Conservation (phyloP, 768 basidiomycete genomes). For the Mrakia blollopis region DNA sequence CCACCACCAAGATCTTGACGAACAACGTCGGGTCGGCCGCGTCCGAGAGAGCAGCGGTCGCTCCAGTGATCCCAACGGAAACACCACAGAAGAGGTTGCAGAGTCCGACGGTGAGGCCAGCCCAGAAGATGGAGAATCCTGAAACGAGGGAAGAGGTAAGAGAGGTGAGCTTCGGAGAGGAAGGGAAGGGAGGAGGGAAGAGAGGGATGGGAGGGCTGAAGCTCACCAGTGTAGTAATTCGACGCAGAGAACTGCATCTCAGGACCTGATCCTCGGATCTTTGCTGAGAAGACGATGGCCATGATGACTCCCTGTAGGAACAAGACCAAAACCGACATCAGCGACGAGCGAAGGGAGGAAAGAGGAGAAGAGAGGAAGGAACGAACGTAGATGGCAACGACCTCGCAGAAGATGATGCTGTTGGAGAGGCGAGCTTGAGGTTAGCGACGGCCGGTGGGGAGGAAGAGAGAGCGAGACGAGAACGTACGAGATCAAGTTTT, state of each 20-base stretch:
- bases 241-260: constrained; percentile 68
- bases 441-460: too few relatives aligned
- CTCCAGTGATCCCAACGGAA: constrained; percentile 89
- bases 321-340: background rate
- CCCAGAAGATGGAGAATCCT: constrained; percentile 96
- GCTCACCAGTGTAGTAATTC: constrained; percentile 85
- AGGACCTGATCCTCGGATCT: constrained; percentile 56
- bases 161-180: background rate
- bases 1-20: constrained; percentile 93
- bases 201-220: background rate
- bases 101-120: constrained; percentile 84
- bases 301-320: constrained; percentile 56
- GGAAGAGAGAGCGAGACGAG: background rate
- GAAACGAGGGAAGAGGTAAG: background rate
- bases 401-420: constrained; percentile 99
- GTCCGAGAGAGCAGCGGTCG: constrained; percentile 89
- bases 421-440: background rate
- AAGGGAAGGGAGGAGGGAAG: background rate
- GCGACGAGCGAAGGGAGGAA: background rate
- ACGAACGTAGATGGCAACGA: constrained; percentile 88
- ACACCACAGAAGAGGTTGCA: constrained; percentile 95
- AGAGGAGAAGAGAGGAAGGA: background rate
- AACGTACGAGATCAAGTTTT: constrained; percentile 89
- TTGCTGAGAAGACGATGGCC: constrained; percentile 90
- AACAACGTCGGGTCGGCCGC: constrained; percentile 92